Evolutionary conservation across 257 asterid genomes (phyloP).

Genomic region (Misopates orontium): DNA sequence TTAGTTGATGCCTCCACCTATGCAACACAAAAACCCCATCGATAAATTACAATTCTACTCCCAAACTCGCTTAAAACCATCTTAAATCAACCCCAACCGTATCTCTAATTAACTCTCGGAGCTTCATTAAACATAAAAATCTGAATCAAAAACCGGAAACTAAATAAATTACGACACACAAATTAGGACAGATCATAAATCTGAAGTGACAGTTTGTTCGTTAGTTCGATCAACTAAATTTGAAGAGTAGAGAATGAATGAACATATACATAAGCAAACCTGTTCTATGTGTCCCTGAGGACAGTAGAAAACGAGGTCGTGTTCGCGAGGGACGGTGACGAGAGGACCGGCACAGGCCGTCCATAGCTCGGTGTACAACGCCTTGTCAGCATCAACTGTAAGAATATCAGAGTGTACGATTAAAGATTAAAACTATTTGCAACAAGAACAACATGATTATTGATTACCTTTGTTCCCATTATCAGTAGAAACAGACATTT

Average conservation of each 20-base stretch:
- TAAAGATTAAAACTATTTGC: too few species aligned
- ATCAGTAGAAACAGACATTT: not conserved
- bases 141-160: not conserved
- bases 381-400: constrained; percentile 68
- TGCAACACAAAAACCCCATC: constrained; percentile 17
- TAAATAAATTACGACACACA: not conserved
- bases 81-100: not conserved
- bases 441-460: too few species aligned
- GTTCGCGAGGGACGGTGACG: constrained; percentile 80
- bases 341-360: constrained; percentile 96
- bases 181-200: too few species aligned
- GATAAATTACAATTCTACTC: constrained; percentile 12
- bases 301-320: constrained; percentile 82
- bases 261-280: constrained; percentile 48
- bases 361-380: constrained; percentile 91
- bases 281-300: constrained; percentile 99
- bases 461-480: too few species aligned
- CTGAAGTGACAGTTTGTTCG: too few species aligned
- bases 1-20: constrained; percentile 97
- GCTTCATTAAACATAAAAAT: not conserved
- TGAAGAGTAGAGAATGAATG: too few species aligned
- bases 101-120: not conserved
- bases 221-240: too few species aligned
- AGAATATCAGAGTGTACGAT: too few species aligned
- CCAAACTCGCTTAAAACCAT: constrained; percentile 9